Evolutionary conservation across 139 green algal genomes (phyloP).

Genomic region (Closterium sp.): DNA sequence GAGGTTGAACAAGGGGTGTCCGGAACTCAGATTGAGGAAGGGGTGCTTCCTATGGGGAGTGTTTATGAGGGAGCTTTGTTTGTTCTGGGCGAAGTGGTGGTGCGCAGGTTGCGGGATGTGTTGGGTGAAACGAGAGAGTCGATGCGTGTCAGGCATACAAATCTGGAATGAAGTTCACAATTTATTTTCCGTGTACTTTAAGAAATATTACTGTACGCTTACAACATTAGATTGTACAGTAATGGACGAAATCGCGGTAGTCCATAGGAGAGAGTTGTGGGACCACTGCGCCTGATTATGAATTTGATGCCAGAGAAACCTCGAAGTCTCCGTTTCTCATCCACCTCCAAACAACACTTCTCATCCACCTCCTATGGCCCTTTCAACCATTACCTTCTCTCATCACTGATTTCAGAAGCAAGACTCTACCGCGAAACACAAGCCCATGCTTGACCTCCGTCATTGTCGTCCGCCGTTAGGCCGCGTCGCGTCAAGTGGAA

Average conservation of each 20-base stretch:
- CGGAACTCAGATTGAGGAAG: no score
- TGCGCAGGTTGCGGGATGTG: not conserved
- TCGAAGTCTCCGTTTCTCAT: no score
- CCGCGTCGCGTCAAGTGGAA: no score
- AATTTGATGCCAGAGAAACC: not conserved
- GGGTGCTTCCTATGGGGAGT: constrained; percentile 37
- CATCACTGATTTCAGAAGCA: no score
- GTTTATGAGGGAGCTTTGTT: constrained; percentile 26
- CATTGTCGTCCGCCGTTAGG: no score
- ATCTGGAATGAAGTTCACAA: constrained; percentile 12
- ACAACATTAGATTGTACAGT: not conserved
- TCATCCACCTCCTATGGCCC: no score
- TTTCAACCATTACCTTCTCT: no score
- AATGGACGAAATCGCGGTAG: not conserved
- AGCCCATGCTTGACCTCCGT: no score
- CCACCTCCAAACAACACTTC: no score
- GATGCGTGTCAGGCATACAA: constrained; percentile 26
- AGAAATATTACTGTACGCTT: not conserved
- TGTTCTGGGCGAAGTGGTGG: constrained; percentile 13
- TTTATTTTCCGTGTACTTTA: not conserved
- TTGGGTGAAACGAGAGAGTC: constrained; percentile 3
- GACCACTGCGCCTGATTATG: not conserved
- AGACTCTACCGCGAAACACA: no score
- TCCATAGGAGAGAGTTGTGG: not conserved
- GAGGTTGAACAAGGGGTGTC: no score